Evolutionary conservation across 768 basidiomycete species (phyloP).

Genomic region (Pilatotrama ljubarskyi): DNA sequence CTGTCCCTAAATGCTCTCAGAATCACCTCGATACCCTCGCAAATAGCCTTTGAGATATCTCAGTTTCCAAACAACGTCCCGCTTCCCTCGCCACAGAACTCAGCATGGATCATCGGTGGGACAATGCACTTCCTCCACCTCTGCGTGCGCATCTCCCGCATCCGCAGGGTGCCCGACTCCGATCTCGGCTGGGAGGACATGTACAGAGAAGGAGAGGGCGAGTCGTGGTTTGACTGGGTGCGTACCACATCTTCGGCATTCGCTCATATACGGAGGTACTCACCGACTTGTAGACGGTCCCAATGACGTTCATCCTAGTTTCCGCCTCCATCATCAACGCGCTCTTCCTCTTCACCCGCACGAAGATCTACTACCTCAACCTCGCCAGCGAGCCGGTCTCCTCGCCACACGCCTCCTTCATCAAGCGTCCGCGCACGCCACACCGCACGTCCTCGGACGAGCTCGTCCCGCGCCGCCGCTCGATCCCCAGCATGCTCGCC

Average conservation of each 20-base stretch:
- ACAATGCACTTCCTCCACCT: conserved; percentile 69
- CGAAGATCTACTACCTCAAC: conserved; percentile 67
- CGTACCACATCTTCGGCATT: conserved; percentile 12
- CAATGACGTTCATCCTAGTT: conserved; percentile 58
- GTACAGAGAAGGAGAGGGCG: conserved; percentile 62
- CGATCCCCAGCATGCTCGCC: conserved; percentile 40
- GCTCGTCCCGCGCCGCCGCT: conserved; percentile 39
- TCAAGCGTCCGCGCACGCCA: conserved; percentile 40
- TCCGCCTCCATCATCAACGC: conserved; percentile 56
- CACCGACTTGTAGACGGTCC: conserved; percentile 52
- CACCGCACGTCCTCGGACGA: conserved; percentile 28
- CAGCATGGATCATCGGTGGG: conserved; percentile 66
- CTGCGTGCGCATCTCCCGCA: conserved; percentile 58
- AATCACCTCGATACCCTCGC: conserved; percentile 64
- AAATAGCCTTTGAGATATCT: conserved; percentile 75
- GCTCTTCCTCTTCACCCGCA: conserved; percentile 69
- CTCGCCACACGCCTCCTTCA: conserved; percentile 70
- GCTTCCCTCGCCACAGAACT: conserved; percentile 63
- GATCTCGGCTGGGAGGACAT: conserved; percentile 81
- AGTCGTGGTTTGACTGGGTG: conserved; percentile 83
- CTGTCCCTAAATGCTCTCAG: conserved; percentile 34
- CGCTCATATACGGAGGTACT: too few species aligned
- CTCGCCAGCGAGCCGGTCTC: conserved; percentile 62
- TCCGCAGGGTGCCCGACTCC: conserved; percentile 57
- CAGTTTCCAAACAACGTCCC: conserved; percentile 83